These are phyloP conservation scores for Nakazawaea siamensis DNA, from an alignment of 805 yeast species.

Conservation along the genomic window DNA sequence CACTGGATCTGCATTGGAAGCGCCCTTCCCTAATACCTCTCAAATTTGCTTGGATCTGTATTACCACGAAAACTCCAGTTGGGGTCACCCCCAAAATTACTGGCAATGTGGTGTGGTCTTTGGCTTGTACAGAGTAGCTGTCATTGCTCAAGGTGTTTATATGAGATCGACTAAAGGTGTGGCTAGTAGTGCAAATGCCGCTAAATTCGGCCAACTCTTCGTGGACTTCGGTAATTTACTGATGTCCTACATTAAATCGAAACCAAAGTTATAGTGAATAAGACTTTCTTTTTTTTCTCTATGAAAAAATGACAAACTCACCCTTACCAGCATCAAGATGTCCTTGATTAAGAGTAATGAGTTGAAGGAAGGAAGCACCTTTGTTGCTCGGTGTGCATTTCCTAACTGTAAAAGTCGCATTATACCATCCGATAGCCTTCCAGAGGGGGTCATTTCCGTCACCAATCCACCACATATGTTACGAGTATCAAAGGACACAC, in stretches of 20 bases:
- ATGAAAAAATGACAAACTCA: too few relatives aligned
- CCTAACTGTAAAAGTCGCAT: slow-evolving; percentile 8
- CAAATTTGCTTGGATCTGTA: slow-evolving; percentile 15
- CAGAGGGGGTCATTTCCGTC: not conserved
- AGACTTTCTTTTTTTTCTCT: not conserved
- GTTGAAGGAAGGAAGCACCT: not conserved
- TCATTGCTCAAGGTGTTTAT: slow-evolving; percentile 55
- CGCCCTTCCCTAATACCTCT: slow-evolving; percentile 10
- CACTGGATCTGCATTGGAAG: slow-evolving; percentile 1
- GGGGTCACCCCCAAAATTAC: slow-evolving; percentile 29
- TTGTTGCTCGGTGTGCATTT: slow-evolving; percentile 7
- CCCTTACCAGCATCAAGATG: too few relatives aligned
- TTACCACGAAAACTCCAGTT: slow-evolving; percentile 24
- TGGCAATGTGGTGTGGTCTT: slow-evolving; percentile 51
- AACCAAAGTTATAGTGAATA: not conserved
- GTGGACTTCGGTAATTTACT: slow-evolving; percentile 6
- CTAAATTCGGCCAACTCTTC: slow-evolving; percentile 13
- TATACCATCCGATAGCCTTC: slow-evolving; percentile 2
- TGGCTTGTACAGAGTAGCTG: slow-evolving; percentile 45
- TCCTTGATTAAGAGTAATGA: slow-evolving; percentile 3
- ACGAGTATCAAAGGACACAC: slow-evolving; percentile 25
- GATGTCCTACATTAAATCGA: slow-evolving; percentile 2
- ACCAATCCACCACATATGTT: slow-evolving; percentile 6
- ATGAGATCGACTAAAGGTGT: slow-evolving; percentile 40
- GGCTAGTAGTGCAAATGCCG: slow-evolving; percentile 9